phyloP scores from a whole-genome alignment of 345 rosid genomes.

The Physaria fendleri region DNA sequence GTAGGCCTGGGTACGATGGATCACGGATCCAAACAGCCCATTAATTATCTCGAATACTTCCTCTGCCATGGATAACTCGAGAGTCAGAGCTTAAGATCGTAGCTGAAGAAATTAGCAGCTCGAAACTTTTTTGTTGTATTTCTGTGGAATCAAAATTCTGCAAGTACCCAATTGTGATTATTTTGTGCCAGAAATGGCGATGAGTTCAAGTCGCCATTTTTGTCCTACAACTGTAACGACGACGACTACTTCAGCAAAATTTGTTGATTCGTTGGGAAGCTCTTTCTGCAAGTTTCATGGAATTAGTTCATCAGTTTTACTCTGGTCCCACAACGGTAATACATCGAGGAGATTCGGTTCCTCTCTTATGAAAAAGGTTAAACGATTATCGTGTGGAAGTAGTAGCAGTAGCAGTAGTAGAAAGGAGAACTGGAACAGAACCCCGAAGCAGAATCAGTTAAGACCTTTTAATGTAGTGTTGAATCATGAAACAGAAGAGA shows the following conservation, averaged over 20 bases:
- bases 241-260: background rate
- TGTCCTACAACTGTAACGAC: constrained; percentile 31
- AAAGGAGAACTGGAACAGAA: constrained; percentile 42
- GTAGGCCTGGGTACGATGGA: background rate
- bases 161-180: background rate
- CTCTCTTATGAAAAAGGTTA: constrained; percentile 12
- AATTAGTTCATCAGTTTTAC: constrained; percentile 28
- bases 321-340: constrained; percentile 14
- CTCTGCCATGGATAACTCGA: constrained; percentile 33
- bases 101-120: background rate
- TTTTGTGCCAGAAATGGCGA: constrained; percentile 36
- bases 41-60: constrained; percentile 4
- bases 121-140: background rate
- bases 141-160: background rate
- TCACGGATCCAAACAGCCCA: constrained; percentile 24
- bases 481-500: constrained; percentile 38
- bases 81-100: constrained; percentile 4
- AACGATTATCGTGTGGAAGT: constrained; percentile 1
- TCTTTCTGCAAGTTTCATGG: constrained; percentile 42
- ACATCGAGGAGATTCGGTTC: constrained; percentile 19
- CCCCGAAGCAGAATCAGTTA: constrained; percentile 31
- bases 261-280: constrained; percentile 15
- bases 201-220: constrained; percentile 50
- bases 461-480: constrained; percentile 38
- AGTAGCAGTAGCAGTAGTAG: background rate